Conservation (phyloP, 78 protist species). For the Guillardia theta region DNA sequence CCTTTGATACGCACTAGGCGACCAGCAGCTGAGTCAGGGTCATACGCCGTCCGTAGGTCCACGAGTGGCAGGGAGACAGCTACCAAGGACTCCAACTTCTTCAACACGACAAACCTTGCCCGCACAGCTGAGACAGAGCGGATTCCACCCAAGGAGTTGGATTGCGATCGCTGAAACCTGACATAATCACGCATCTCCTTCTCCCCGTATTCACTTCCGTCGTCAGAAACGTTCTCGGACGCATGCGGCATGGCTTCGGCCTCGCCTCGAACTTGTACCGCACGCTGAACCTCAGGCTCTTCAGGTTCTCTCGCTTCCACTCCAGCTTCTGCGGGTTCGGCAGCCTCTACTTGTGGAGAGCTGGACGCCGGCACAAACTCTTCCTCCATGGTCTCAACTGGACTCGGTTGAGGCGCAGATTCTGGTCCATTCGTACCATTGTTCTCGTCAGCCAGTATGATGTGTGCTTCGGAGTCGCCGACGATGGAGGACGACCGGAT, state of each 20-base stretch:
- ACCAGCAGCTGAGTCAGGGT: background rate
- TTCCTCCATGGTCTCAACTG: too few relatives aligned
- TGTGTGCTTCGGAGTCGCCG: background rate
- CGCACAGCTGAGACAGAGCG: background rate
- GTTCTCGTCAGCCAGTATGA: background rate
- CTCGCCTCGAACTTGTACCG: too few relatives aligned
- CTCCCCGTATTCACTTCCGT: background rate
- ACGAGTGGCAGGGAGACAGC: background rate
- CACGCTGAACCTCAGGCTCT: background rate
- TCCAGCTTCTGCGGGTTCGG: too few relatives aligned
- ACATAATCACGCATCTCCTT: background rate
- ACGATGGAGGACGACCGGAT: background rate
- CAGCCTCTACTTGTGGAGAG: too few relatives aligned
- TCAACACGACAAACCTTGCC: background rate
- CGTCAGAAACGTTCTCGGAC: too few relatives aligned
- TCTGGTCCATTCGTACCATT: background rate
- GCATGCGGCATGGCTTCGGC: too few relatives aligned
- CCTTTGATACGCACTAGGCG: background rate
- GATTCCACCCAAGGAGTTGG: background rate
- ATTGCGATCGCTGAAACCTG: background rate
- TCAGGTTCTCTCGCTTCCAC: background rate
- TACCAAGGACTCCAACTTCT: background rate
- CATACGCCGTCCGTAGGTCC: background rate
- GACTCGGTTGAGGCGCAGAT: too few relatives aligned
- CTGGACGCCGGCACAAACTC: too few relatives aligned